phyloP scores from a whole-genome alignment of 129 eudicot species.

The Arctium lappa region DNA sequence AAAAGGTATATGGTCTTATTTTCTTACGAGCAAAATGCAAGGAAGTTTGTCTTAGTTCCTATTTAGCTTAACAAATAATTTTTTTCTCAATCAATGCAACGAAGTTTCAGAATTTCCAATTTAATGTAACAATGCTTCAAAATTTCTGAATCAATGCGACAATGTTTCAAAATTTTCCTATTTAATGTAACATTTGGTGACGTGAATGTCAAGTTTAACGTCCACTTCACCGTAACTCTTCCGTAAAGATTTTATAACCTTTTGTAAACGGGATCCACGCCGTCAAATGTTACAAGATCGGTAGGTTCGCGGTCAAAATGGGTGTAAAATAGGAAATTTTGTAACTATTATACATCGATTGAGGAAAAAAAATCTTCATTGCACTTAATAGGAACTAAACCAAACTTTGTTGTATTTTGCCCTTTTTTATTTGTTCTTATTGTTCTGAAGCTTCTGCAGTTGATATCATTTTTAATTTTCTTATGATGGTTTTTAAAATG shows the following conservation, averaged over 20 bases:
- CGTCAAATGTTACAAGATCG: not conserved
- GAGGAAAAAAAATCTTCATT: not conserved
- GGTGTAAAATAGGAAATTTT: not conserved
- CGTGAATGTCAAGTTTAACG: not conserved
- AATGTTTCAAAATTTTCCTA: not conserved
- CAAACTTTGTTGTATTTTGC: too few species aligned
- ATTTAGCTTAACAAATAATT: not conserved
- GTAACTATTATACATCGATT: not conserved
- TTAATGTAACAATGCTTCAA: not conserved
- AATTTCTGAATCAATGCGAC: not conserved
- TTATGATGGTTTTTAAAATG: too few species aligned
- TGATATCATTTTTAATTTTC: too few species aligned
- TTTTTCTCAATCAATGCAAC: not conserved
- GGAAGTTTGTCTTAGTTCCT: not conserved
- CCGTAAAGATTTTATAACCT: not conserved
- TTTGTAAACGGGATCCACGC: not conserved
- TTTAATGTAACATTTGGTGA: not conserved
- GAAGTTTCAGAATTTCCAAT: not conserved
- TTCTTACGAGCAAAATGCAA: not conserved
- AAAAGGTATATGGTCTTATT: constrained; percentile 48
- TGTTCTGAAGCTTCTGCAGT: not conserved
- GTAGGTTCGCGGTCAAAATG: not conserved
- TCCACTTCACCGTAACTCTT: not conserved
- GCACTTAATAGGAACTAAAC: too few species aligned
- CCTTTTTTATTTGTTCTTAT: not conserved